phyloP scores from a whole-genome alignment of 116 monocot species.

The Papilionanthe hybrid region DNA sequence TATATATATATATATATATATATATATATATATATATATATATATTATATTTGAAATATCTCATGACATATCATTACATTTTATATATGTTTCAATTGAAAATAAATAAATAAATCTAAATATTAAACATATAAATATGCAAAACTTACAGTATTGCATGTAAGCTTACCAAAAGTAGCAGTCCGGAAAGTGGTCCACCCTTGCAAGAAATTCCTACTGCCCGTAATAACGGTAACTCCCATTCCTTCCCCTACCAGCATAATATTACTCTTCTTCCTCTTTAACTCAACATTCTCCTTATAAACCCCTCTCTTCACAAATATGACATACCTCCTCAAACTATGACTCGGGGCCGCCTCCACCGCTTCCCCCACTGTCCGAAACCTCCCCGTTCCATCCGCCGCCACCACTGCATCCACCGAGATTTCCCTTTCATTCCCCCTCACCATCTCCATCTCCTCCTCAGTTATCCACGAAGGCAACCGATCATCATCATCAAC shows the following conservation, averaged over 20 bases:
- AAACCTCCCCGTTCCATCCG: constrained; percentile 61
- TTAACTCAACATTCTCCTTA: constrained; percentile 78
- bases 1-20: too few relatives aligned
- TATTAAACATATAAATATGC: not conserved
- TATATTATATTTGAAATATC: too few relatives aligned
- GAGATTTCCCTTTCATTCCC: constrained; percentile 22
- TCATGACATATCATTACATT: too few relatives aligned
- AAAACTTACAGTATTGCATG: not conserved
- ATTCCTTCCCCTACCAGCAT: constrained; percentile 74
- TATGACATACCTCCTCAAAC: constrained; percentile 68
- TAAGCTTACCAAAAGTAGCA: constrained; percentile 21
- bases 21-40: too few relatives aligned
- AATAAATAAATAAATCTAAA: not conserved
- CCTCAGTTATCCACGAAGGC: constrained; percentile 37
- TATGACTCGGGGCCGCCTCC: constrained; percentile 45
- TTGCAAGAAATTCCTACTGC: constrained; percentile 22
- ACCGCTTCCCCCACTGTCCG: constrained; percentile 64
- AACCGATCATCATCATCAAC: constrained; percentile 1
- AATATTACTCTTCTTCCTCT: constrained; percentile 82
- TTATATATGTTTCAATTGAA: too few relatives aligned
- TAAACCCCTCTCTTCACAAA: constrained; percentile 81
- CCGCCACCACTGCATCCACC: constrained; percentile 65
- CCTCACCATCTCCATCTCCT: constrained; percentile 22
- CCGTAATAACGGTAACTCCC: constrained; percentile 12
- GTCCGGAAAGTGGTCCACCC: constrained; percentile 27